These are phyloP conservation scores for Senna siamea DNA, from an alignment of 306 rosid species.

Conservation along the genomic window DNA sequence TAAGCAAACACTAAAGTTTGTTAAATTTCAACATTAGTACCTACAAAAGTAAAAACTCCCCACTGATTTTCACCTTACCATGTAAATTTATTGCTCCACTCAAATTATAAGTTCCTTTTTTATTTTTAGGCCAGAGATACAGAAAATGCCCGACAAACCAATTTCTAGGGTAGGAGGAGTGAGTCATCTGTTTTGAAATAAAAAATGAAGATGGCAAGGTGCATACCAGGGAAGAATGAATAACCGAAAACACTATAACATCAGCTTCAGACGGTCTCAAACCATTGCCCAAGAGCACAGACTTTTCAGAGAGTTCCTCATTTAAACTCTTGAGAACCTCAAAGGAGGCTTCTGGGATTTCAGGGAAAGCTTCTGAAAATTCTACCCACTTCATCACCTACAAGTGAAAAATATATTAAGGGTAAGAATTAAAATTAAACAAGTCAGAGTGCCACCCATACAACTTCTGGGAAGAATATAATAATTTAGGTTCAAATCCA, in stretches of 20 bases:
- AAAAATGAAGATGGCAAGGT: slow-evolving; percentile 6
- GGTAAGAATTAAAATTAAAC: slow-evolving; percentile 7
- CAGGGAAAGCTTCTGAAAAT: slow-evolving; percentile 72
- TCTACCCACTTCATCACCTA: slow-evolving; percentile 76
- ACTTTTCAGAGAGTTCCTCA: slow-evolving; percentile 57
- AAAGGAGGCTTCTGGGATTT: slow-evolving; percentile 48
- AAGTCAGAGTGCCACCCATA: slow-evolving; percentile 10
- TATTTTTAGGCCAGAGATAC: not conserved
- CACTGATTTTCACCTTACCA: not conserved
- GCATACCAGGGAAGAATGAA: slow-evolving; percentile 81
- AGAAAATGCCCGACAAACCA: not conserved
- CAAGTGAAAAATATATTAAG: slow-evolving; percentile 30
- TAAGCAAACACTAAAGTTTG: slow-evolving; percentile 48
- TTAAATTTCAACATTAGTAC: slow-evolving; percentile 16
- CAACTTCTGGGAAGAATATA: slow-evolving; percentile 5
- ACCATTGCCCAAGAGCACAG: slow-evolving; percentile 81
- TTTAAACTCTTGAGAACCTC: slow-evolving; percentile 71
- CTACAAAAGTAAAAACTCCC: not conserved
- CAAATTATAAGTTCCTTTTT: slow-evolving; percentile 7
- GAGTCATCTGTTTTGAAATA: not conserved
- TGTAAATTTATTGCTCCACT: not conserved
- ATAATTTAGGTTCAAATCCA: slow-evolving; percentile 20
- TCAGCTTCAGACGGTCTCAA: slow-evolving; percentile 79
- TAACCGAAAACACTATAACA: slow-evolving; percentile 67
- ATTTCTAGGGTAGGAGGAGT: slow-evolving; percentile 6